Percentiles rank a stretch among this genome's conserved stretches.
Conservation (phyloP, 805 yeast genomes). For the Metschnikowia anglica region DNA sequence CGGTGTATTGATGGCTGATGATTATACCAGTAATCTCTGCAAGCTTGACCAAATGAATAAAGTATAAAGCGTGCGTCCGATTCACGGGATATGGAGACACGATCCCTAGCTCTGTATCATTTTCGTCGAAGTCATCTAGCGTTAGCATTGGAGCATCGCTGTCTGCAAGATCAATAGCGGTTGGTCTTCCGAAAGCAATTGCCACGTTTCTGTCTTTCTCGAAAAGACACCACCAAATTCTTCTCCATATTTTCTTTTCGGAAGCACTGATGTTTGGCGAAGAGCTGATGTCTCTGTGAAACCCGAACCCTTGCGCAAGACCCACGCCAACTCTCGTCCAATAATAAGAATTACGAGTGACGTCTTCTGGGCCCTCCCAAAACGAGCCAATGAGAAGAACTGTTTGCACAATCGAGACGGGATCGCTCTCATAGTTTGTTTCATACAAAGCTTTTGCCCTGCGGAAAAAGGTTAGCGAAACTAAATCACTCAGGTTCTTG, state of each 20-base stretch:
- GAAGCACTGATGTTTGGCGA: conserved; percentile 39
- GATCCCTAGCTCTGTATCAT: conserved; percentile 38
- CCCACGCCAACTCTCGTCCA: conserved; percentile 71
- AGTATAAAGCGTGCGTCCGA: conserved; percentile 51
- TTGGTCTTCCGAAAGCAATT: conserved; percentile 73
- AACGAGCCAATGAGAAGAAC: conserved; percentile 61
- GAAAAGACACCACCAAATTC: conserved; percentile 78
- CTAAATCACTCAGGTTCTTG: conserved; percentile 52
- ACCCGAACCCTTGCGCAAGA: conserved; percentile 72
- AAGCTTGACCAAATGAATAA: conserved; percentile 62
- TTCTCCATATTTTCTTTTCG: conserved; percentile 53
- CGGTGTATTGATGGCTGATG: conserved; percentile 66
- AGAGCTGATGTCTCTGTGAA: conserved; percentile 57
- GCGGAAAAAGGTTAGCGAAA: conserved; percentile 54
- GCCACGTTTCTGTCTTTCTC: conserved; percentile 69
- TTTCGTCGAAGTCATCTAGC: conserved; percentile 62
- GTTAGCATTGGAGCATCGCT: conserved; percentile 74
- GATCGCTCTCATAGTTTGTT: conserved; percentile 64
- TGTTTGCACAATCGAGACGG: conserved; percentile 60
- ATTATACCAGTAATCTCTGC: conserved; percentile 72
- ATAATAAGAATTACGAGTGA: conserved; percentile 62
- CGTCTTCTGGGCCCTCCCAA: conserved; percentile 74
- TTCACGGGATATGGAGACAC: conserved; percentile 46
- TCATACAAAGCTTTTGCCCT: conserved; percentile 77
- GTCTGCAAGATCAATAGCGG: conserved; percentile 65